phyloP scores from a whole-genome alignment of 345 rosid genomes.

The Garcia nutans region DNA sequence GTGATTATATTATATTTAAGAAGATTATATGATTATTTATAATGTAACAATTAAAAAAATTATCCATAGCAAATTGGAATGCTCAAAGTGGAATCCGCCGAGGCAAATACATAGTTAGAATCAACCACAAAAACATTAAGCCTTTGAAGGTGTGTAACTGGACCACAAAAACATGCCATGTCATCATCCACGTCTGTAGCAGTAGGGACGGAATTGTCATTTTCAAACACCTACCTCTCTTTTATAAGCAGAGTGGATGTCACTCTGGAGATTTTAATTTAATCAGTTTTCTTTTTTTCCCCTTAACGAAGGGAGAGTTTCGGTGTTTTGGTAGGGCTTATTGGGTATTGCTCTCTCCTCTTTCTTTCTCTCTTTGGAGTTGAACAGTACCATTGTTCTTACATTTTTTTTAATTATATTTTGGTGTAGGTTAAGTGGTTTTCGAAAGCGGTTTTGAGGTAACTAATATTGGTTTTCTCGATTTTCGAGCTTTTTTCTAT shows the following conservation, averaged over 20 bases:
- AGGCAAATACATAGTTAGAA: no score
- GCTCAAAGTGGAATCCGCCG: neutral
- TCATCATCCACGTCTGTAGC: neutral
- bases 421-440: conserved; percentile 13
- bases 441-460: conserved; percentile 21
- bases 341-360: no score
- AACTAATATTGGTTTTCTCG: neutral
- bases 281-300: neutral
- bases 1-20: no score
- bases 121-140: no score
- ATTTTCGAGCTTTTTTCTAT: neutral
- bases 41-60: no score
- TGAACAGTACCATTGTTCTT: neutral
- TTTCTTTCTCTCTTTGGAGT: neutral
- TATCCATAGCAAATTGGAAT: neutral
- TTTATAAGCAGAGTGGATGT: conserved; percentile 26
- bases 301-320: neutral
- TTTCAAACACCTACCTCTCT: conserved; percentile 31
- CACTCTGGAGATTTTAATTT: neutral
- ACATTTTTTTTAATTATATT: neutral
- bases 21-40: no score
- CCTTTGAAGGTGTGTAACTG: no score
- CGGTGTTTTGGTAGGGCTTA: neutral
- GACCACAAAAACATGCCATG: neutral
- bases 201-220: conserved; percentile 33